A percentile compares a stretch with the other conserved stretches of the same genome.
Evolutionary conservation across 257 asterid species (phyloP).

Genomic region (Voacanga thouarsii): DNA sequence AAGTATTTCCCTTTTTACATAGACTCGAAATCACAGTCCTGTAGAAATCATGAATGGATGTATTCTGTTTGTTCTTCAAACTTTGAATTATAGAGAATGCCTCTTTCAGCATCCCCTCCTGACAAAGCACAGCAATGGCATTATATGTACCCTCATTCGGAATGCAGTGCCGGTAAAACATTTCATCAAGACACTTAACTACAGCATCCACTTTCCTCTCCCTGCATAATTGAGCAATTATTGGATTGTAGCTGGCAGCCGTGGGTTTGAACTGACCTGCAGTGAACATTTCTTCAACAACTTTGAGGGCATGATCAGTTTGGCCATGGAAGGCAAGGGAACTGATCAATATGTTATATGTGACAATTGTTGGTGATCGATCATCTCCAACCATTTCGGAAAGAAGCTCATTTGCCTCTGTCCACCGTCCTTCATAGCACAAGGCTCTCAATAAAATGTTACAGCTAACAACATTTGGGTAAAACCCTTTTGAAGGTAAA

Average conservation of each 20-base stretch:
- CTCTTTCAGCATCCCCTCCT: slow-evolving; percentile 65
- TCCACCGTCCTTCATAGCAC: slow-evolving; percentile 79
- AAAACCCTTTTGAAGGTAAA: slow-evolving; percentile 62
- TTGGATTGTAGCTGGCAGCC: slow-evolving; percentile 78
- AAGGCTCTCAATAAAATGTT: slow-evolving; percentile 79
- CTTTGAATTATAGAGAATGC: slow-evolving; percentile 63
- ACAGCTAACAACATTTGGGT: slow-evolving; percentile 83
- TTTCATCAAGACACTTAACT: slow-evolving; percentile 52
- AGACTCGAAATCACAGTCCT: slow-evolving; percentile 54
- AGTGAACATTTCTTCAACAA: slow-evolving; percentile 59
- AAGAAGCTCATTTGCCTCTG: slow-evolving; percentile 73
- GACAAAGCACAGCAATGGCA: slow-evolving; percentile 67
- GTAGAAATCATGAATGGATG: slow-evolving; percentile 52
- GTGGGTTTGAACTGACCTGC: slow-evolving; percentile 57
- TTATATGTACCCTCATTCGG: slow-evolving; percentile 82
- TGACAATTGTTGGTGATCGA: slow-evolving; percentile 60
- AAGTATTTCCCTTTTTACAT: slow-evolving; percentile 74
- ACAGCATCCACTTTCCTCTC: slow-evolving; percentile 58
- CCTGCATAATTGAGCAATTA: slow-evolving; percentile 58
- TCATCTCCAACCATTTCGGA: slow-evolving; percentile 76
- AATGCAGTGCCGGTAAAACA: slow-evolving; percentile 47
- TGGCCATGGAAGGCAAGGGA: slow-evolving; percentile 71
- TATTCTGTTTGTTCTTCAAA: slow-evolving; percentile 47
- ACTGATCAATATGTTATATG: slow-evolving; percentile 63
- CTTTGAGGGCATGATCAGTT: slow-evolving; percentile 61